Conservation (phyloP, 2,329 filamentous ascomycete genomes). For the Alternaria viburni region DNA sequence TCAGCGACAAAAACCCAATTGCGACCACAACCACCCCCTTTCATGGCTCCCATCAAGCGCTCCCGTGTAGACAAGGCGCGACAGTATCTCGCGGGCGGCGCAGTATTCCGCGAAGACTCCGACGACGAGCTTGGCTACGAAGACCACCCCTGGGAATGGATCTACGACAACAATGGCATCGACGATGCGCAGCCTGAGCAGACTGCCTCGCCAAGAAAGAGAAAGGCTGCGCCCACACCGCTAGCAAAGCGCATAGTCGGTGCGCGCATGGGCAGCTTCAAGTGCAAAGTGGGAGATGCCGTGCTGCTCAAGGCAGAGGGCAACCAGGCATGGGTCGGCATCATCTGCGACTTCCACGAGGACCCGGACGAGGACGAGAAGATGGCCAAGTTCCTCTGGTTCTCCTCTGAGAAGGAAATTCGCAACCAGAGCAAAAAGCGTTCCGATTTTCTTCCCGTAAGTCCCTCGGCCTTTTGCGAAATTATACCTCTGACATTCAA, state of each 20-base stretch:
- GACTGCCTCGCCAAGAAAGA: slow-evolving; percentile 41
- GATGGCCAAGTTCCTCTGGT: slow-evolving; percentile 93
- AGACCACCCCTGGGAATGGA: slow-evolving; percentile 60
- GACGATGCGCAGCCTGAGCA: slow-evolving; percentile 24
- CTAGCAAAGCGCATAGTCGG: slow-evolving; percentile 69
- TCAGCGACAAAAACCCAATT: slow-evolving; percentile 32
- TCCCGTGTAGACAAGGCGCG: slow-evolving; percentile 56
- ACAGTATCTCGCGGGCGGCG: slow-evolving; percentile 62
- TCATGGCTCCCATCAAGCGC: slow-evolving; percentile 50
- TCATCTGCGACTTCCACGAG: slow-evolving; percentile 82
- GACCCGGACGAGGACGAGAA: slow-evolving; percentile 66
- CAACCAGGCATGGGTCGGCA: slow-evolving; percentile 89
- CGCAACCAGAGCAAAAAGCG: slow-evolving; percentile 82
- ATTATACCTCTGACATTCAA: slow-evolving; percentile 17
- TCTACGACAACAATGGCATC: slow-evolving; percentile 56
- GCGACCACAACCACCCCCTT: slow-evolving; percentile 13
- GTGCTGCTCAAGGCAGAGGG: slow-evolving; percentile 89
- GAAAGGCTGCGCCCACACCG: slow-evolving; percentile 31
- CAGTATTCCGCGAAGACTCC: slow-evolving; percentile 76
- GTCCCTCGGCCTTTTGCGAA: slow-evolving; percentile 14
- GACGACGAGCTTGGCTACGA: slow-evolving; percentile 77
- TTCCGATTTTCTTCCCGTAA: slow-evolving; percentile 74
- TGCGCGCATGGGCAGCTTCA: slow-evolving; percentile 80
- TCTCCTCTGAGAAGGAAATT: slow-evolving; percentile 89
- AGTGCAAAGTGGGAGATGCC: slow-evolving; percentile 80